phyloP scores from a whole-genome alignment of 148 eudicot genomes.

The Tetragonia tetragonoides region DNA sequence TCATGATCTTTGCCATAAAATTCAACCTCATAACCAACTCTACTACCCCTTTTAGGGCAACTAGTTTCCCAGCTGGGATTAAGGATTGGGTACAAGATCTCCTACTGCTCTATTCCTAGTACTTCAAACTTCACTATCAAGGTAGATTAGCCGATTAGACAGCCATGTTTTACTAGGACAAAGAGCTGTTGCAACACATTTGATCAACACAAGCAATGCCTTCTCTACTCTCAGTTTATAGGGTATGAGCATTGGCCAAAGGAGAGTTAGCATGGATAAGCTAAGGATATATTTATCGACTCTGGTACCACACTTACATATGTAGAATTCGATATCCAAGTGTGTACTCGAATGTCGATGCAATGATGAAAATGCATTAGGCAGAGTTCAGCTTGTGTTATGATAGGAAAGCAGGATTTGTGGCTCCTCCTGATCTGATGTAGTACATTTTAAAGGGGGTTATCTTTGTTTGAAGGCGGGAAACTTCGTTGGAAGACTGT shows the following conservation, averaged over 20 bases:
- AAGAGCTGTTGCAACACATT: slow-evolving; percentile 10
- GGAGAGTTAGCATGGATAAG: slow-evolving; percentile 12
- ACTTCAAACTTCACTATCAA: slow-evolving; percentile 22
- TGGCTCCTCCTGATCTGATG: too few relatives aligned
- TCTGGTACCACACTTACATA: slow-evolving; percentile 37
- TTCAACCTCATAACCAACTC: too few relatives aligned
- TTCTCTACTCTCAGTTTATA: slow-evolving; percentile 33
- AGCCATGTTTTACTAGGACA: not conserved
- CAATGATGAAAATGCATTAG: too few relatives aligned
- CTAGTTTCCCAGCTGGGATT: slow-evolving; percentile 37
- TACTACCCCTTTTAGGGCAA: too few relatives aligned
- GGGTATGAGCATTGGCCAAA: slow-evolving; percentile 28
- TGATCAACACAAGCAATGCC: not conserved
- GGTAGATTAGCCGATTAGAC: slow-evolving; percentile 41
- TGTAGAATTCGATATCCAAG: too few relatives aligned
- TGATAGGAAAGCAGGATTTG: too few relatives aligned
- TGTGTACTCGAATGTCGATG: too few relatives aligned
- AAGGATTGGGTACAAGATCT: slow-evolving; percentile 32
- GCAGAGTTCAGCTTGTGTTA: too few relatives aligned
- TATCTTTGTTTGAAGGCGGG: too few relatives aligned
- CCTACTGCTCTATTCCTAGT: slow-evolving; percentile 36
- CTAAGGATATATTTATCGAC: slow-evolving; percentile 35
- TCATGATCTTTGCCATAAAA: too few relatives aligned
- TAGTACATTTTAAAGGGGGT: too few relatives aligned
- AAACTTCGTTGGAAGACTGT: too few relatives aligned